phyloP scores from a whole-genome alignment of 768 basidiomycete genomes.

The Mycena pura region DNA sequence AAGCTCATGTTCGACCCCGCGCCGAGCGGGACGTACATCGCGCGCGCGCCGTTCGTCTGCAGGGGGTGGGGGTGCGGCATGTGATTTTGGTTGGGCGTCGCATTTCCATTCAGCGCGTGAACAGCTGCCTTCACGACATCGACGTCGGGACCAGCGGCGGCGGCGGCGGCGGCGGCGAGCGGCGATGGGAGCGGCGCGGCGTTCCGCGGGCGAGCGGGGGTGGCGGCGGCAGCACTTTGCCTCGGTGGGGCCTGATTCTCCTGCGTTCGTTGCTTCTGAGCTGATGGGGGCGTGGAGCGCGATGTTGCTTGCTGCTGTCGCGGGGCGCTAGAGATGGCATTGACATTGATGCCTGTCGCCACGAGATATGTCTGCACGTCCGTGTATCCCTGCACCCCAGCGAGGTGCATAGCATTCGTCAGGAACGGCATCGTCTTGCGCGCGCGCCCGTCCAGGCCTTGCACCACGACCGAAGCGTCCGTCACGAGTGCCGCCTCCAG shows the following conservation, averaged over 20 bases:
- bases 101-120: background rate
- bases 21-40: conserved; percentile 11
- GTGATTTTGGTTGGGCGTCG: background rate
- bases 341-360: conserved; percentile 1
- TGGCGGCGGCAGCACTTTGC: no score
- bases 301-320: background rate
- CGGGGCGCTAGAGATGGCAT: background rate
- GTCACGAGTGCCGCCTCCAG: conserved; percentile 57
- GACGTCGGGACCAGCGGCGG: no score
- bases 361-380: background rate
- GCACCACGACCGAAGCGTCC: conserved; percentile 40
- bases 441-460: conserved; percentile 55
- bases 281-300: no score
- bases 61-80: background rate
- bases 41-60: conserved; percentile 21
- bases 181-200: no score
- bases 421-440: conserved; percentile 55
- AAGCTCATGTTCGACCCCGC: conserved; percentile 7
- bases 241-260: no score
- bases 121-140: no score
- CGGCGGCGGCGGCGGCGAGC: no score
- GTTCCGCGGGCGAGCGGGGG: no score
- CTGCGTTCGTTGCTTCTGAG: no score
- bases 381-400: background rate
- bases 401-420: conserved; percentile 14